A percentile compares a stretch with the other conserved stretches of the same genome.
phyloP scores from a whole-genome alignment of 495 filamentous ascomycete genomes.

The Tetracladium setigerum region DNA sequence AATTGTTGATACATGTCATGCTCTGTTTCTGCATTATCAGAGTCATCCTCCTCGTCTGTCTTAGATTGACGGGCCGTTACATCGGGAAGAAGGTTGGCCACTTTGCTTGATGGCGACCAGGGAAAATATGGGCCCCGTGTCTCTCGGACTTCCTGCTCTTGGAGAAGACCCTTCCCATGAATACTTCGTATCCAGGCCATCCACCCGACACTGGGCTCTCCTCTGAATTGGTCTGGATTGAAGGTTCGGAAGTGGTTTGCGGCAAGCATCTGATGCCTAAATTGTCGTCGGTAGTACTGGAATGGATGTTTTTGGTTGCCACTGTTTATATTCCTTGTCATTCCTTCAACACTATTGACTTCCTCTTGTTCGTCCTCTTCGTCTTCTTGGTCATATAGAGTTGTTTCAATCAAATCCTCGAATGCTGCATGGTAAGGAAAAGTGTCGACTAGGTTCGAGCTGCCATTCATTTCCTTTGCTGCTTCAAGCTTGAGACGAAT shows the following conservation, averaged over 20 bases:
- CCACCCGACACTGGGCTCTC: not conserved
- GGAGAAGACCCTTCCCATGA: not conserved
- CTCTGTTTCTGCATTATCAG: constrained; percentile 8
- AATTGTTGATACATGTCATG: constrained; percentile 20
- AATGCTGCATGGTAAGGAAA: constrained; percentile 26
- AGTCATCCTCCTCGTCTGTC: not conserved
- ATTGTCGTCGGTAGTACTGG: not conserved
- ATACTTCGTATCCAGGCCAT: constrained; percentile 5
- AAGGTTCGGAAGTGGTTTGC: not conserved
- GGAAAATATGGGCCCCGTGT: not conserved
- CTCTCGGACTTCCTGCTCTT: not conserved
- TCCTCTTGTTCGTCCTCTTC: constrained; percentile 1
- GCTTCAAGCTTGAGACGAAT: constrained; percentile 8
- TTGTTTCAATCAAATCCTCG: constrained; percentile 26
- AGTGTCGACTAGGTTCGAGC: not conserved
- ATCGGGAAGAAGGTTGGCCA: not conserved
- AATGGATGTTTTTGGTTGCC: not conserved
- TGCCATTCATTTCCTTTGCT: no score
- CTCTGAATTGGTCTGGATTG: not conserved
- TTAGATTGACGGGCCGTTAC: not conserved
- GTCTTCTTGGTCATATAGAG: not conserved
- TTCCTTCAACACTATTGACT: constrained; percentile 6
- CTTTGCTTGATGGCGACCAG: not conserved
- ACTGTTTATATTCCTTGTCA: not conserved
- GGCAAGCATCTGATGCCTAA: not conserved